Evolutionary conservation across 2,329 filamentous ascomycete species (phyloP).

Genomic region (Simplicillium aogashimaense): DNA sequence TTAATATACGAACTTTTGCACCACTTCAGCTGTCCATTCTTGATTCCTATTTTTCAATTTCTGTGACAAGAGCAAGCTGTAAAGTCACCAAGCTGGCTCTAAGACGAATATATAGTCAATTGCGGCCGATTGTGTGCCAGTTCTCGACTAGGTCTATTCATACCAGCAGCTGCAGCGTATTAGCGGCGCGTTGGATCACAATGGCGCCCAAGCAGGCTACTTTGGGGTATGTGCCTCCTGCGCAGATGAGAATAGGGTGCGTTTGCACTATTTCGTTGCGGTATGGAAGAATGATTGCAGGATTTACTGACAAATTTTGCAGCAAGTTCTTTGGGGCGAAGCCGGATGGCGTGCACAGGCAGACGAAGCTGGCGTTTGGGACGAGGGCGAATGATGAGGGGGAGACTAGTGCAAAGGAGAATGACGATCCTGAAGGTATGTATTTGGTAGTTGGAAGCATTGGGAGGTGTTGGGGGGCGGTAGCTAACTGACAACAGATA

Average conservation of each 20-base stretch:
- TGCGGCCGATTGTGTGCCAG: conserved; percentile 2
- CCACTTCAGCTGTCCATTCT: not conserved
- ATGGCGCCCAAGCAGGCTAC: conserved; percentile 66
- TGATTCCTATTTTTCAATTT: not conserved
- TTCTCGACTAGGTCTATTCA: not conserved
- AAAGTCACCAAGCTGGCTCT: not conserved
- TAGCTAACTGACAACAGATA: too few species aligned
- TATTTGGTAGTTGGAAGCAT: too few species aligned
- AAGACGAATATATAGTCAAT: conserved; percentile 1
- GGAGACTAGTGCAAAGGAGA: conserved; percentile 23
- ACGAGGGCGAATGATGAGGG: conserved; percentile 33
- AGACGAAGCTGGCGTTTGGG: conserved; percentile 71
- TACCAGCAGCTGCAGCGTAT: too few species aligned
- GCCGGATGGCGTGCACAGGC: conserved; percentile 49
- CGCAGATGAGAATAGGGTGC: conserved; percentile 66
- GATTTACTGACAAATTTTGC: conserved; percentile 2
- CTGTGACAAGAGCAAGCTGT: not conserved
- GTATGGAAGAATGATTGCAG: not conserved
- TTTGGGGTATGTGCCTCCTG: conserved; percentile 74
- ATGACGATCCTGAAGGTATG: conserved; percentile 27
- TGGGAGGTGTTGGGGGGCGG: too few species aligned
- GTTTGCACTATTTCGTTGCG: conserved; percentile 22
- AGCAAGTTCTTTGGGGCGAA: conserved; percentile 79
- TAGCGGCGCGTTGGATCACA: too few species aligned
- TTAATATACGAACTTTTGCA: conserved; percentile 2